Evolutionary conservation across 176 grass and related monocot species (phyloP).

Genomic region (Oryza longistaminata): DNA sequence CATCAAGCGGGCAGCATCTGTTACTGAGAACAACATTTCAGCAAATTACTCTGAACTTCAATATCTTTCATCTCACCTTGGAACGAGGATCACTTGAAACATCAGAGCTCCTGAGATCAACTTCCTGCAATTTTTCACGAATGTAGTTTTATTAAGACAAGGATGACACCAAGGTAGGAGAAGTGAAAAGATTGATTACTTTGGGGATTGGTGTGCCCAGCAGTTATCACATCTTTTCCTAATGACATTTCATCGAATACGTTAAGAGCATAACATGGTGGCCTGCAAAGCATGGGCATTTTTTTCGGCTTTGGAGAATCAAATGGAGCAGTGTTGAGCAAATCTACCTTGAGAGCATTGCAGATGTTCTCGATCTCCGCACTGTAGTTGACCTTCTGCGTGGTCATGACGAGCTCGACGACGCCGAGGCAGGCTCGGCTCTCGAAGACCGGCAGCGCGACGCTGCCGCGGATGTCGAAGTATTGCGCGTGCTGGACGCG

Average conservation of each 20-base stretch:
- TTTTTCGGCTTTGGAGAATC: not conserved
- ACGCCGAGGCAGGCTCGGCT: constrained; percentile 73
- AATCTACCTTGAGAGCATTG: constrained; percentile 82
- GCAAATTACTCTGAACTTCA: not conserved
- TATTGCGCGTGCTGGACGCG: constrained; percentile 64
- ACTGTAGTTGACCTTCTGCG: constrained; percentile 80
- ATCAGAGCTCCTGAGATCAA: constrained; percentile 72
- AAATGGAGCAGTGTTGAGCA: not conserved
- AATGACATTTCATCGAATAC: constrained; percentile 44
- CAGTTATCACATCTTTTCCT: constrained; percentile 40
- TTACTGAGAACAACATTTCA: constrained; percentile 8
- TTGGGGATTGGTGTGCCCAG: constrained; percentile 53
- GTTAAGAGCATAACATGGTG: constrained; percentile 25
- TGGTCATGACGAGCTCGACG: constrained; percentile 85
- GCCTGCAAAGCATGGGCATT: not conserved
- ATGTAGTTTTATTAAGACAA: constrained; percentile 10
- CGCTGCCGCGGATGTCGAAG: constrained; percentile 73
- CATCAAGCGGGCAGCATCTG: constrained; percentile 30
- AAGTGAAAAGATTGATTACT: constrained; percentile 46
- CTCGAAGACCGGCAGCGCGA: constrained; percentile 85
- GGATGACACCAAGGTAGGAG: not conserved
- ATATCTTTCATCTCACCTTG: constrained; percentile 53
- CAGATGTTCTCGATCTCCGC: constrained; percentile 83
- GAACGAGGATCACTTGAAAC: constrained; percentile 45
- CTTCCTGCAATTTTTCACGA: constrained; percentile 61